Evolutionary conservation across 257 asterid genomes (phyloP).

Genomic region (Solanum gandarillasii): DNA sequence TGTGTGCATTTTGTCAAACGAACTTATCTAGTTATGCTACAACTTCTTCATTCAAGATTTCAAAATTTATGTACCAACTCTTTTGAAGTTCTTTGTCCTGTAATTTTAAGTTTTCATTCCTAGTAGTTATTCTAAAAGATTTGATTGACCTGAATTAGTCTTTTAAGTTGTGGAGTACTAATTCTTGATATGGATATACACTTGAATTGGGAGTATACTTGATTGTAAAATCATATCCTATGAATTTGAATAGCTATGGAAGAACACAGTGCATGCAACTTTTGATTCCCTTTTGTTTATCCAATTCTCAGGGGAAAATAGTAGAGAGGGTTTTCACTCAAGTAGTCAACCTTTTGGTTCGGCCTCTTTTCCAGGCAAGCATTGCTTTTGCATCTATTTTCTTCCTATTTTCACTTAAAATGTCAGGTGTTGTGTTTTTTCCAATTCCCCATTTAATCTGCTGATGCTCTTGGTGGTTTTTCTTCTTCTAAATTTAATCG

Average conservation of each 20-base stretch:
- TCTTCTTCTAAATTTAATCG: not conserved
- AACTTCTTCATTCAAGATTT: not conserved
- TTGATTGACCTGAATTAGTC: not conserved
- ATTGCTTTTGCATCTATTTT: not conserved
- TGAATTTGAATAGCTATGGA: not conserved
- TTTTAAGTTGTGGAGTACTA: not conserved
- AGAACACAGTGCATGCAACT: not conserved
- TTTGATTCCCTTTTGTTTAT: not conserved
- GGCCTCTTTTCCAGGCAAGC: slow-evolving; percentile 33
- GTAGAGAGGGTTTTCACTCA: slow-evolving; percentile 14
- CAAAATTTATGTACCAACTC: not conserved
- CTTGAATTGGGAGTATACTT: not conserved
- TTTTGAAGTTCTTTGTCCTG: not conserved
- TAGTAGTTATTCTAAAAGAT: not conserved
- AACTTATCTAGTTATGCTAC: not conserved
- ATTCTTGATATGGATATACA: not conserved
- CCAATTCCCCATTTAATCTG: not conserved
- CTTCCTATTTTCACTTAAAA: not conserved
- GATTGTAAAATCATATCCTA: not conserved
- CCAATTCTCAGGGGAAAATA: slow-evolving; percentile 16
- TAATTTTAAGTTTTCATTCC: not conserved
- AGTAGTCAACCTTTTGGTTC: slow-evolving; percentile 13
- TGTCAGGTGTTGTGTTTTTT: not conserved
- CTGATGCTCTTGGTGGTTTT: not conserved
- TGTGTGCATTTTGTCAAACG: not conserved